Conservation (phyloP, 1,139 yeast species). For the Kurtzmaniella quercitrusa region DNA sequence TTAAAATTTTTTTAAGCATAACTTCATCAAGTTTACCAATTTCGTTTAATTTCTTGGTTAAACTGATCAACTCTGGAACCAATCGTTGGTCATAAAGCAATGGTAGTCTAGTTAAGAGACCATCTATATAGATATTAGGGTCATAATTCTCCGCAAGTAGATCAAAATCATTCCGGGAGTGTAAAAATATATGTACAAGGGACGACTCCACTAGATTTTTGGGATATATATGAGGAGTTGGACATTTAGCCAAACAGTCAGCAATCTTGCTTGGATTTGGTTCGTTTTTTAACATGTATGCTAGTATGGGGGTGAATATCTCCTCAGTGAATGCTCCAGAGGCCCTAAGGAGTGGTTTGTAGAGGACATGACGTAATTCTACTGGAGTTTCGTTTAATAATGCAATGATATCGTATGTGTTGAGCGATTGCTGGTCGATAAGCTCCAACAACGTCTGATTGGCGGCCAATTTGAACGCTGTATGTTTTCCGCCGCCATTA, state of each 20-base stretch:
- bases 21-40: background rate
- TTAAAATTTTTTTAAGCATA: background rate
- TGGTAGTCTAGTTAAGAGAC: background rate
- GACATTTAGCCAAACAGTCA: background rate
- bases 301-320: background rate
- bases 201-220: background rate
- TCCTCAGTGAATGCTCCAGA: background rate
- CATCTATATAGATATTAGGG: background rate
- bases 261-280: background rate
- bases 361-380: background rate
- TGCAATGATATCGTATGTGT: constrained; percentile 1
- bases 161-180: background rate
- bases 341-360: background rate
- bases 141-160: background rate
- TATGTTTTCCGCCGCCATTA: no score
- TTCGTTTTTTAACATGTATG: constrained; percentile 1
- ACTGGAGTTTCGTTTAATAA: background rate
- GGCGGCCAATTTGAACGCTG: no score
- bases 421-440: background rate
- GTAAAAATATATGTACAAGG: constrained; percentile 1
- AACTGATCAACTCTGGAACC: background rate
- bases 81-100: background rate
- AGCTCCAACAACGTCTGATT: background rate
- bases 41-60: background rate
- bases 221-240: background rate